These are phyloP conservation scores for Ustilago sp. DNA, from an alignment of 1,284 basidiomycete genomes.

Conservation along the genomic window DNA sequence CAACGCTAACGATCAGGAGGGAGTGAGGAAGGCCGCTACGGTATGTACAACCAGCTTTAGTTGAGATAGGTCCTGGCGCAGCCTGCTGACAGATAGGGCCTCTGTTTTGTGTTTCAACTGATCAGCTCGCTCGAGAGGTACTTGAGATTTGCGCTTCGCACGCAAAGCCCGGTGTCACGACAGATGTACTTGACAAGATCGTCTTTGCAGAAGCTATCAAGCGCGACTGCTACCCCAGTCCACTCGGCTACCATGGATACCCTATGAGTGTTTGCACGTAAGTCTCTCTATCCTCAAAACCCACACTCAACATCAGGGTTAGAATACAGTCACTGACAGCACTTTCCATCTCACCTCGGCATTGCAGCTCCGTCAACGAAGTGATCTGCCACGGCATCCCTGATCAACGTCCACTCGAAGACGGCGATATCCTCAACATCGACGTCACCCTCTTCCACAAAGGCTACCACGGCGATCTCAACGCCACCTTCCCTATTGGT, in stretches of 20 bases:
- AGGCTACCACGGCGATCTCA: slow-evolving; percentile 68
- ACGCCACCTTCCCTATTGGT: slow-evolving; percentile 66
- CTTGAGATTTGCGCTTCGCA: slow-evolving; percentile 88
- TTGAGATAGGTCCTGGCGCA: background rate
- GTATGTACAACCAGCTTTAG: slow-evolving; percentile 20
- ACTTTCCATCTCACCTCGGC: background rate
- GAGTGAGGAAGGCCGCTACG: slow-evolving; percentile 60
- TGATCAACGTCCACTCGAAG: slow-evolving; percentile 61
- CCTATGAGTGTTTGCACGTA: slow-evolving; percentile 94
- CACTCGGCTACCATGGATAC: slow-evolving; percentile 90
- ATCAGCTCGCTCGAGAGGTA: slow-evolving; percentile 86
- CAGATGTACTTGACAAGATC: slow-evolving; percentile 88
- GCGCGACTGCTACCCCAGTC: slow-evolving; percentile 91
- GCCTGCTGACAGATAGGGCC: background rate
- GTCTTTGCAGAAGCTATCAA: slow-evolving; percentile 95
- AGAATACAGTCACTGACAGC: background rate
- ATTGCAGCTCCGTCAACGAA: slow-evolving; percentile 82
- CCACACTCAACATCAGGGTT: background rate
- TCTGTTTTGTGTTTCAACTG: slow-evolving; percentile 26
- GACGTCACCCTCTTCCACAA: slow-evolving; percentile 75
- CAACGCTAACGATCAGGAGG: slow-evolving; percentile 57
- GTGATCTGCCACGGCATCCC: slow-evolving; percentile 88
- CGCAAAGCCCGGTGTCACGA: slow-evolving; percentile 89
- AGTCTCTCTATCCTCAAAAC: slow-evolving; percentile 8
- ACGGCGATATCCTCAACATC: slow-evolving; percentile 56